Conservation (phyloP, 495 filamentous ascomycete species). For the Aspergillus cavernicola region DNA sequence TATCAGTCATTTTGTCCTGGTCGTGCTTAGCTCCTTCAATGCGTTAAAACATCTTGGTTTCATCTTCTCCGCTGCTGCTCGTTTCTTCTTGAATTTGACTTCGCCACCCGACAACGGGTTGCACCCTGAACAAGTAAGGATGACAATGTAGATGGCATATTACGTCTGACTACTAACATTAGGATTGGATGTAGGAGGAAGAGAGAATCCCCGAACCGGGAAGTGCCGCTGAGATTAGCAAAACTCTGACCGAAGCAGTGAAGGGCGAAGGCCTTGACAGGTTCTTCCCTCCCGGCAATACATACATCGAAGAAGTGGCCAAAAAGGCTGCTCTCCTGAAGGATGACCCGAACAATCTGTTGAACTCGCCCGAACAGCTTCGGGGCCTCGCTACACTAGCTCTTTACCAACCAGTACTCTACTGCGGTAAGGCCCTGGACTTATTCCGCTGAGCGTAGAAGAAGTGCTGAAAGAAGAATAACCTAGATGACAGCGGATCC, state of each 20-base stretch:
- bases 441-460: neutral
- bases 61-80: too few relatives aligned
- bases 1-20: too few relatives aligned
- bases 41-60: too few relatives aligned
- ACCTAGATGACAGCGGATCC: neutral
- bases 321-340: neutral
- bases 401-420: neutral
- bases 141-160: too few relatives aligned
- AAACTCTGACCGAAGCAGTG: neutral
- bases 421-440: neutral
- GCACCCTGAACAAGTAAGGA: too few relatives aligned
- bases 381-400: neutral
- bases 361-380: neutral
- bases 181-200: too few relatives aligned
- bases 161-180: too few relatives aligned
- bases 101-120: too few relatives aligned
- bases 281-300: neutral
- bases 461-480: neutral
- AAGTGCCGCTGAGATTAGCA: neutral
- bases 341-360: neutral
- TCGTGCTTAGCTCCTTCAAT: too few relatives aligned
- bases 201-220: neutral
- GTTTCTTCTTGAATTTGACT: too few relatives aligned
- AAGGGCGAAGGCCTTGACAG: neutral
- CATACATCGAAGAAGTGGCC: neutral